Percentiles rank a stretch among this genome's conserved stretches.
Evolutionary conservation across 2,329 filamentous ascomycete genomes (phyloP).

Genomic region (Aureobasidium sp.): DNA sequence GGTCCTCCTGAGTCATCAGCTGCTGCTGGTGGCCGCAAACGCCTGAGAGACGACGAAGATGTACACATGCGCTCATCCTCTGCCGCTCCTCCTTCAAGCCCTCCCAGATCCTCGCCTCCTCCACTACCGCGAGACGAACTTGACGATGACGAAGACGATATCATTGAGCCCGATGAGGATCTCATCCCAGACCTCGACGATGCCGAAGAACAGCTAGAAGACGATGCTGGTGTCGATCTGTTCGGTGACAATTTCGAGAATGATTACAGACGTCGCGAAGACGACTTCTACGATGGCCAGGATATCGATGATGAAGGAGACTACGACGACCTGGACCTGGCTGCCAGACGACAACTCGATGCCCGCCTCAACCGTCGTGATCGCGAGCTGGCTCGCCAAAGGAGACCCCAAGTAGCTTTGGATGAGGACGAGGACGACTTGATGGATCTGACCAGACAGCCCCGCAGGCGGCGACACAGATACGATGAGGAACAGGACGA

Average conservation of each 20-base stretch:
- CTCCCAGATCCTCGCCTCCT: conserved; percentile 53
- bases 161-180: conserved; percentile 62
- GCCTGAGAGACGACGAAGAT: conserved; percentile 53
- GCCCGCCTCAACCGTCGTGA: conserved; percentile 66
- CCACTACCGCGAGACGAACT: conserved; percentile 57
- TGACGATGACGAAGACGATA: conserved; percentile 57
- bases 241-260: conserved; percentile 63
- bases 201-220: conserved; percentile 60
- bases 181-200: conserved; percentile 57
- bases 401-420: conserved; percentile 61
- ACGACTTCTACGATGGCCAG: conserved; percentile 56
- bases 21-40: conserved; percentile 49
- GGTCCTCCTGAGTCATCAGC: not conserved
- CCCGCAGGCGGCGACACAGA: conserved; percentile 72
- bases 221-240: conserved; percentile 61
- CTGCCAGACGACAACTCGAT: conserved; percentile 61
- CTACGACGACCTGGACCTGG: conserved; percentile 61
- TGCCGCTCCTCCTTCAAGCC: conserved; percentile 53
- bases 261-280: conserved; percentile 48
- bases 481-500: conserved; percentile 95
- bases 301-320: conserved; percentile 73
- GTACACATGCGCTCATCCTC: conserved; percentile 51
- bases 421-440: conserved; percentile 76
- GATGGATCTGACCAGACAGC: conserved; percentile 76
- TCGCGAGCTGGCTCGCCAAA: conserved; percentile 58